Percentiles rank a stretch among this genome's conserved stretches.
These are phyloP conservation scores for Plasmodium vivax DNA, from an alignment of 169 alveolate genomes.

Conservation along the genomic window DNA sequence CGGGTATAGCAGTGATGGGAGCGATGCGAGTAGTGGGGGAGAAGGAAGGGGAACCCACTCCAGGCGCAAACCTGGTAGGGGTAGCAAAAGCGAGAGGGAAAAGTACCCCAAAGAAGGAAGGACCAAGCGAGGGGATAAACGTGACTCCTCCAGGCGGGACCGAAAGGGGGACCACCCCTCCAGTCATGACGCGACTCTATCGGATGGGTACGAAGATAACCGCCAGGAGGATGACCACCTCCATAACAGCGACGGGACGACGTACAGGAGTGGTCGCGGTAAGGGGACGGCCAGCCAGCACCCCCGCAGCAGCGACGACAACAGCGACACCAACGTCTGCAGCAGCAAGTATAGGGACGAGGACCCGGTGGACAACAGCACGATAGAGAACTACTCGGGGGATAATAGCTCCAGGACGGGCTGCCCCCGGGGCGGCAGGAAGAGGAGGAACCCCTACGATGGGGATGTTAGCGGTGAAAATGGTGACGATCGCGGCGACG, in stretches of 20 bases:
- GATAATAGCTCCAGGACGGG: conserved; percentile 12
- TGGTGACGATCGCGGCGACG: background rate
- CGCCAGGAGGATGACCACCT: background rate
- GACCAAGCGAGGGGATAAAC: background rate
- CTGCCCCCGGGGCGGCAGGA: background rate
- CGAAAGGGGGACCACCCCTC: background rate
- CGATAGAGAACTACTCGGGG: conserved; percentile 21
- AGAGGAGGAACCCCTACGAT: conserved; percentile 25
- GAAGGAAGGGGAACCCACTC: background rate
- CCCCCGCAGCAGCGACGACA: background rate
- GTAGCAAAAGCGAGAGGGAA: background rate
- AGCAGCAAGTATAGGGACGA: conserved; percentile 32
- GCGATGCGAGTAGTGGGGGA: background rate
- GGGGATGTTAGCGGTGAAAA: background rate
- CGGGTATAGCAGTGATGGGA: background rate
- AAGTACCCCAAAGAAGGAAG: background rate
- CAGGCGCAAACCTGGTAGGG: background rate
- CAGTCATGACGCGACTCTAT: background rate
- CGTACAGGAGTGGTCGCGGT: background rate
- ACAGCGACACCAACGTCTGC: conserved; percentile 28
- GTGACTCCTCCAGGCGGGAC: background rate
- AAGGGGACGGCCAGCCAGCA: background rate
- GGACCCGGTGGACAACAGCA: conserved; percentile 22
- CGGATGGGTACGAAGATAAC: background rate
- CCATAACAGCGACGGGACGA: background rate